A percentile compares a stretch with the other conserved stretches of the same genome.
These are phyloP conservation scores for Epichloe glyceriae DNA, from an alignment of 2,329 filamentous ascomycete species.

Conservation along the genomic window DNA sequence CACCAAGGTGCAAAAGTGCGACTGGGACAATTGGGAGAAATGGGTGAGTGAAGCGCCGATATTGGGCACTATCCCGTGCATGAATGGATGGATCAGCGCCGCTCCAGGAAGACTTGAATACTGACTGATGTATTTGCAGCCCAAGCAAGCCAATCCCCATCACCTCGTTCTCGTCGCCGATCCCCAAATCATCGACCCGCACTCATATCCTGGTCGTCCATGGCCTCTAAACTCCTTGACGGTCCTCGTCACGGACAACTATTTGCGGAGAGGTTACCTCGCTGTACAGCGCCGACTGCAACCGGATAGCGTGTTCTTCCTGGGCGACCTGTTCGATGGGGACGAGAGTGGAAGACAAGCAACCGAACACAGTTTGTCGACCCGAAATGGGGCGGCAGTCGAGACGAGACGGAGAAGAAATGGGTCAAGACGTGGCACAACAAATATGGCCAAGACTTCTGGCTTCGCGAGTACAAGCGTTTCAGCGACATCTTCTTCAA, in stretches of 20 bases:
- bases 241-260: slow-evolving; percentile 66
- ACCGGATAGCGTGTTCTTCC: slow-evolving; percentile 82
- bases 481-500: slow-evolving; percentile 79
- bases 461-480: slow-evolving; percentile 73
- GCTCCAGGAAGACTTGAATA: not conserved
- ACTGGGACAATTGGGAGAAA: slow-evolving; percentile 80
- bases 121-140: slow-evolving; percentile 37
- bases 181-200: slow-evolving; percentile 82
- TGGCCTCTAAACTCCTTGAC: slow-evolving; percentile 44
- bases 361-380: slow-evolving; percentile 43
- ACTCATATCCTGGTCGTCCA: slow-evolving; percentile 79
- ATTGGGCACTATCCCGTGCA: too few relatives aligned
- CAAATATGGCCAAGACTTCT: slow-evolving; percentile 69
- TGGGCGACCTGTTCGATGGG: slow-evolving; percentile 95
- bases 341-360: slow-evolving; percentile 79
- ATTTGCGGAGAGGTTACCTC: slow-evolving; percentile 72
- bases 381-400: slow-evolving; percentile 41
- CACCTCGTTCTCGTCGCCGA: slow-evolving; percentile 77
- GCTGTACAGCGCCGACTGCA: slow-evolving; percentile 60
- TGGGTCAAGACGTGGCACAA: slow-evolving; percentile 54
- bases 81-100: too few relatives aligned
- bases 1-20: slow-evolving; percentile 55
- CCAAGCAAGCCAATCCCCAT: slow-evolving; percentile 64
- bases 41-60: slow-evolving; percentile 50
- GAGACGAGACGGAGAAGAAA: slow-evolving; percentile 38